phyloP scores from a whole-genome alignment of 768 basidiomycete species.

The Naganishia antarctica region DNA sequence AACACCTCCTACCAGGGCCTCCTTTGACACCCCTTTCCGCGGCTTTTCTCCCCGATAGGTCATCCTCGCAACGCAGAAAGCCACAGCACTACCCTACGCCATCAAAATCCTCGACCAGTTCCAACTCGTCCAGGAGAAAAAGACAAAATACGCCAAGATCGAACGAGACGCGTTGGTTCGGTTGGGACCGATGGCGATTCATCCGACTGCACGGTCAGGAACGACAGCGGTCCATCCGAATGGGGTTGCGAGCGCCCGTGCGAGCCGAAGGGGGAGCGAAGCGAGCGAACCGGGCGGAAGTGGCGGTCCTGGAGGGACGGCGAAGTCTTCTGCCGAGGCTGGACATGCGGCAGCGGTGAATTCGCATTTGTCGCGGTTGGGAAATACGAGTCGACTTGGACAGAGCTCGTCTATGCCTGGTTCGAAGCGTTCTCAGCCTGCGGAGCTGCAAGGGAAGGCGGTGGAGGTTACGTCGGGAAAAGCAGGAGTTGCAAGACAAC shows the following conservation, averaged over 20 bases:
- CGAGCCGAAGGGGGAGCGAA: background rate
- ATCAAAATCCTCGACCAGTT: constrained; percentile 51
- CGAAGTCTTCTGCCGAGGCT: background rate
- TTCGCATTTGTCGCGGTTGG: background rate
- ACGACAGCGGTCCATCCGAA: constrained; percentile 11
- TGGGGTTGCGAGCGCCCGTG: background rate
- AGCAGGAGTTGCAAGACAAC: no score
- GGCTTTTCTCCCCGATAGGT: constrained; percentile 21
- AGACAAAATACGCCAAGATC: constrained; percentile 49
- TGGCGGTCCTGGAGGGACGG: background rate
- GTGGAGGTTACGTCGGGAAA: background rate
- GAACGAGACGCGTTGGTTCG: constrained; percentile 49
- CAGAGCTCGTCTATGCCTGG: constrained; percentile 15
- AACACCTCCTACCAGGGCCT: no score
- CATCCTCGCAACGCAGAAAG: constrained; percentile 31
- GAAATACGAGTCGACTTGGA: background rate
- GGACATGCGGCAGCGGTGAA: background rate
- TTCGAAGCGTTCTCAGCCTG: background rate
- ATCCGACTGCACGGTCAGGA: background rate
- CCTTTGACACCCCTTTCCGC: background rate
- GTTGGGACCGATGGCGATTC: constrained; percentile 35
- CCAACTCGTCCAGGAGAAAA: constrained; percentile 49
- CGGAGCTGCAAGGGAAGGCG: background rate
- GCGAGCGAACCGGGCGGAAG: background rate
- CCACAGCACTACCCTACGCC: constrained; percentile 42